Evolutionary conservation across 129 eudicot genomes (phyloP).

Genomic region (Flaveria robusta): DNA sequence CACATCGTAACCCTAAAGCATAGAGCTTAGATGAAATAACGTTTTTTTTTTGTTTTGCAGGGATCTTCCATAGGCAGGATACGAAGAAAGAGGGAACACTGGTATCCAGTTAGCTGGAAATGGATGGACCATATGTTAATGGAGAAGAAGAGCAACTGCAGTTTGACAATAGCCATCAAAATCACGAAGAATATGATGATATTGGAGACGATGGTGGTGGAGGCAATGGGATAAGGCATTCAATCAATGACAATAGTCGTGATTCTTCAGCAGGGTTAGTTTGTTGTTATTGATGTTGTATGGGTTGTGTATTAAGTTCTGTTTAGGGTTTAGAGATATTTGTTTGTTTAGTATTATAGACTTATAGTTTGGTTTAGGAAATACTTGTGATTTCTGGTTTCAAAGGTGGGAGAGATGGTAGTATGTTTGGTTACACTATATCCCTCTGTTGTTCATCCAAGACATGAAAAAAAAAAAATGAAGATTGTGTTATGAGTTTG

Average conservation of each 20-base stretch:
- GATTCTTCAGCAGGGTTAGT: constrained; percentile 96
- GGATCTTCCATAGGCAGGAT: constrained; percentile 32
- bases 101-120: constrained; percentile 18
- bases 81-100: constrained; percentile 14
- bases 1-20: background rate
- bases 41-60: constrained; percentile 35
- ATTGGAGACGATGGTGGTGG: constrained; percentile 67
- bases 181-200: constrained; percentile 44
- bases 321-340: constrained; percentile 37
- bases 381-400: background rate
- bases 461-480: constrained; percentile 19
- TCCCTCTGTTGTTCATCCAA: background rate
- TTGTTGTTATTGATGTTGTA: constrained; percentile 33
- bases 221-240: constrained; percentile 53
- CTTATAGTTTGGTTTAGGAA: constrained; percentile 33
- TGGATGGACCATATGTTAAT: constrained; percentile 52
- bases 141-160: constrained; percentile 59
- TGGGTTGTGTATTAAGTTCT: constrained; percentile 50
- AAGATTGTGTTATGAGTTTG: constrained; percentile 43
- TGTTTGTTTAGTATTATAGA: constrained; percentile 27
- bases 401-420: constrained; percentile 17
- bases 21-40: constrained; percentile 27
- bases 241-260: constrained; percentile 48
- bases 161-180: constrained; percentile 37
- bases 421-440: background rate